Evolutionary conservation across 2,329 filamentous ascomycete species (phyloP).

Genomic region (Monosporascus sp.): DNA sequence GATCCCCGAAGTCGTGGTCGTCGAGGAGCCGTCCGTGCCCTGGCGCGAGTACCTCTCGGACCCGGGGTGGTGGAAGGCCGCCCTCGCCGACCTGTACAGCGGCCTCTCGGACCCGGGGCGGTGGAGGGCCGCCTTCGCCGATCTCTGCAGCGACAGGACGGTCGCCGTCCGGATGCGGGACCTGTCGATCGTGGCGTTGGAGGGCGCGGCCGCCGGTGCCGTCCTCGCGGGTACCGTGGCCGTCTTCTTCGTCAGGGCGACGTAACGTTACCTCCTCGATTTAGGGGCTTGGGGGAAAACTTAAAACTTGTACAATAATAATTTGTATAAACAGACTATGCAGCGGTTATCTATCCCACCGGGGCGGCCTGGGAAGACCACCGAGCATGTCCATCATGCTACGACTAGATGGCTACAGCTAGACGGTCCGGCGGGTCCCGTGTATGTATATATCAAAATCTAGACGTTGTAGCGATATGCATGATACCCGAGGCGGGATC

Average conservation of each 20-base stretch:
- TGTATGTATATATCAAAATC: no score
- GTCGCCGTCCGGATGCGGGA: constrained; percentile 64
- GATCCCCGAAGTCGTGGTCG: constrained; percentile 6
- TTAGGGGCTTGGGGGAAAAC: no score
- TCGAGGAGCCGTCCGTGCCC: constrained; percentile 9
- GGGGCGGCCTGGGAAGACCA: no score
- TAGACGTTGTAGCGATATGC: no score
- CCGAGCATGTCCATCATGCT: no score
- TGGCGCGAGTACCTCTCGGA: constrained; percentile 41
- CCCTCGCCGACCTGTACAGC: constrained; percentile 56
- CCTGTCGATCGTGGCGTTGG: constrained; percentile 61
- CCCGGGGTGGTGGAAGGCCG: constrained; percentile 41
- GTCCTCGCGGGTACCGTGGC: constrained; percentile 50
- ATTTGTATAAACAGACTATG: no score
- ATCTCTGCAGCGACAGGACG: constrained; percentile 61
- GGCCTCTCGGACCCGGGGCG: constrained; percentile 57
- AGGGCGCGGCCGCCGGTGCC: constrained; percentile 63
- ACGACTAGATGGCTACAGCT: no score
- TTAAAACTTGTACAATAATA: no score
- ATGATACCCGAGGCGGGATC: no score
- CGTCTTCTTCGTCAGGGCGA: constrained; percentile 24
- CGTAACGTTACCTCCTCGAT: constrained; percentile 3
- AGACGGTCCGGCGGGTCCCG: no score
- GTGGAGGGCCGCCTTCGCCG: constrained; percentile 57
- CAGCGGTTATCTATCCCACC: no score